Percentiles rank a stretch among this genome's conserved stretches.
Evolutionary conservation across 1,284 basidiomycete genomes (phyloP).

Genomic region (Sanghuangporus baumii): DNA sequence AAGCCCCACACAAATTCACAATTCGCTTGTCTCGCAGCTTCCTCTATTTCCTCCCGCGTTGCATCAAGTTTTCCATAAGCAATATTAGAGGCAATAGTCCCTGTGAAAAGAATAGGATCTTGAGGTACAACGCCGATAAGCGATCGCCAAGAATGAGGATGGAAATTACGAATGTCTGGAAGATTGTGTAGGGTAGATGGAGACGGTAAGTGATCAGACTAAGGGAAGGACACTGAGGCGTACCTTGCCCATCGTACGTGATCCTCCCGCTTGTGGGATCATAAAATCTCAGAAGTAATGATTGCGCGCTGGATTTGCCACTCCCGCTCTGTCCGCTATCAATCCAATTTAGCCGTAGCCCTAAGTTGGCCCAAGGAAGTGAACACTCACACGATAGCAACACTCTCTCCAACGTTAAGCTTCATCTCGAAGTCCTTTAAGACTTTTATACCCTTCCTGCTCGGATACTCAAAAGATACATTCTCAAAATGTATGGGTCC

Average conservation of each 20-base stretch:
- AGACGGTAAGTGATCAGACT: not conserved
- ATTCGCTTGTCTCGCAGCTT: slow-evolving; percentile 86
- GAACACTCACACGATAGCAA: slow-evolving; percentile 80
- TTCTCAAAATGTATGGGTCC: slow-evolving; percentile 75
- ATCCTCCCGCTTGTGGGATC: slow-evolving; percentile 82
- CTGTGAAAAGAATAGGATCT: slow-evolving; percentile 77
- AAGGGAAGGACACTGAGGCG: slow-evolving; percentile 6
- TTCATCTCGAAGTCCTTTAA: slow-evolving; percentile 76
- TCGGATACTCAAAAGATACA: slow-evolving; percentile 85
- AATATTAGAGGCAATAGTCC: slow-evolving; percentile 91
- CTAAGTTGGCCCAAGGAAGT: slow-evolving; percentile 1
- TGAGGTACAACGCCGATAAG: slow-evolving; percentile 86
- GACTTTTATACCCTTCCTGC: slow-evolving; percentile 70
- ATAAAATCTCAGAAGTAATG: slow-evolving; percentile 87
- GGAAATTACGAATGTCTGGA: slow-evolving; percentile 78
- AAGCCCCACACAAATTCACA: slow-evolving; percentile 95
- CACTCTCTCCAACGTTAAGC: slow-evolving; percentile 77
- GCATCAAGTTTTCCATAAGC: slow-evolving; percentile 78
- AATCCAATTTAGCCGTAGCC: not conserved
- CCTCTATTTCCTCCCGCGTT: slow-evolving; percentile 79
- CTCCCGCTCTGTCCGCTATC: slow-evolving; percentile 81
- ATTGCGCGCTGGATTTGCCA: slow-evolving; percentile 90
- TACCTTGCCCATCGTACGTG: slow-evolving; percentile 83
- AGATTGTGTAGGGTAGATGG: slow-evolving; percentile 2
- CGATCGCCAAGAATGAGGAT: slow-evolving; percentile 78